Evolutionary conservation across 306 rosid genomes (phyloP), one percentile per base, ranked within the genome.

Genomic region (Vigna reflexopilosa): DNA sequence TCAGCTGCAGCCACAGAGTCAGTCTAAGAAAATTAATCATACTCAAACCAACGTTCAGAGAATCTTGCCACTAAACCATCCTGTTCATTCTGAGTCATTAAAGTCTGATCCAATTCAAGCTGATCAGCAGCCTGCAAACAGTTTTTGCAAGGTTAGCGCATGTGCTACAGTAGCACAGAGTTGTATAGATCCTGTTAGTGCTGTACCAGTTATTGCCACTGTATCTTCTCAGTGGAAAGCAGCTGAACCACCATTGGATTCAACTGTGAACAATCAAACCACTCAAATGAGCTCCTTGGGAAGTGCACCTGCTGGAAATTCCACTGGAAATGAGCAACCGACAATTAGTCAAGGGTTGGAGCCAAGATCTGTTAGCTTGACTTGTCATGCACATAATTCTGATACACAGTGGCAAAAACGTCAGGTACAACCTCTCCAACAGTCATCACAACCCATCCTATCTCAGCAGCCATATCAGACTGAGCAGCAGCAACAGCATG

Each of bases 381-480:
- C 91, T 22, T 74, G 88, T 70, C 92, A 84, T 69, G 90, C 89
- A 54, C 91, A 85, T 83, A 89, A 83, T 76, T 83, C 86, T 81
- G 98, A 91, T 77, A 78, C 87, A 6, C 93, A 87, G 78, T 81
- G 92, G 94, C 89, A 78, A 76, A 87, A 80, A 77, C 88, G 75
- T 77, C 85, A 36, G 73, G 75, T 59, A 3, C 85, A 75, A 68
- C 80, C 68, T 24, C 78, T 77, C 69, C 87, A 88, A 58, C 90
- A 82, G 68, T 82, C 92, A 80, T 45, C 83, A 2, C 81, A 80
- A 77, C 79, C 90, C 26, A 50, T 80, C 44, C 47, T 76, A 26
- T 78, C 93, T 59, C 93, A 87, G 64, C 90, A 83, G 79, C 83
- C 75, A 65, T 80, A 78, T 66, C 80, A 78, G 73, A 75, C 81